phyloP scores from a whole-genome alignment of 805 yeast genomes.

The Lachancea sp. region DNA sequence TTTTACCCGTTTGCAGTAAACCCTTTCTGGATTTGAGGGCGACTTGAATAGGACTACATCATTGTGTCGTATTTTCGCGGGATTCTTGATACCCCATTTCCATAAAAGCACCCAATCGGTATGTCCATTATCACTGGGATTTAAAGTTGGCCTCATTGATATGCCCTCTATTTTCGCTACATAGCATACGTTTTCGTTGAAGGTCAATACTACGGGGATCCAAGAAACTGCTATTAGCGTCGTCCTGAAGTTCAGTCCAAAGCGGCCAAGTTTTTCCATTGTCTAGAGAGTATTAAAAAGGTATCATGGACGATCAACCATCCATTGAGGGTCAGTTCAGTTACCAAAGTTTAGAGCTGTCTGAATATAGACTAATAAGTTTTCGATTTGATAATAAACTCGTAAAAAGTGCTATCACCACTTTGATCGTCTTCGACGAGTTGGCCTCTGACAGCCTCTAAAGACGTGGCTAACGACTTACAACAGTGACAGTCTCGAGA shows the following conservation, averaged over 20 bases:
- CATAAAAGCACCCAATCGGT: conserved; percentile 63
- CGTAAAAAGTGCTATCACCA: not conserved
- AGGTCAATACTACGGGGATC: conserved; percentile 71
- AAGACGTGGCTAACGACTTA: too few relatives aligned
- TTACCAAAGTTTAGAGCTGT: too few relatives aligned
- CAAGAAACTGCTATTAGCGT: conserved; percentile 47
- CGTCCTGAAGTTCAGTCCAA: conserved; percentile 10
- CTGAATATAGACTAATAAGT: too few relatives aligned
- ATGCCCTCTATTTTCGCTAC: conserved; percentile 70
- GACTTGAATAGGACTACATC: conserved; percentile 75
- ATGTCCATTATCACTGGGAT: conserved; percentile 48
- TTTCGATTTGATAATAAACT: too few relatives aligned
- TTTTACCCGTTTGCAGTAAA: conserved; percentile 74
- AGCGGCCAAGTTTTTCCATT: not conserved
- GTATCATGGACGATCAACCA: too few relatives aligned
- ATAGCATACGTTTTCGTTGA: conserved; percentile 65
- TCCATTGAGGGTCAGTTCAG: too few relatives aligned
- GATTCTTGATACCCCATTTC: conserved; percentile 50
- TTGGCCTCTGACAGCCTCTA: too few relatives aligned
- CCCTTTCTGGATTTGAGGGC: conserved; percentile 69
- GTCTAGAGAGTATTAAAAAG: not conserved
- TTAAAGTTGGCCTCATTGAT: conserved; percentile 86
- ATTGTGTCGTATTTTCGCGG: conserved; percentile 45
- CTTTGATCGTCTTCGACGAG: not conserved
- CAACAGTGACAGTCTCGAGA: too few relatives aligned